A percentile compares a stretch with the other conserved stretches of the same genome.
Conservation (phyloP, 1,284 basidiomycete species). For the Naganishia albida region DNA sequence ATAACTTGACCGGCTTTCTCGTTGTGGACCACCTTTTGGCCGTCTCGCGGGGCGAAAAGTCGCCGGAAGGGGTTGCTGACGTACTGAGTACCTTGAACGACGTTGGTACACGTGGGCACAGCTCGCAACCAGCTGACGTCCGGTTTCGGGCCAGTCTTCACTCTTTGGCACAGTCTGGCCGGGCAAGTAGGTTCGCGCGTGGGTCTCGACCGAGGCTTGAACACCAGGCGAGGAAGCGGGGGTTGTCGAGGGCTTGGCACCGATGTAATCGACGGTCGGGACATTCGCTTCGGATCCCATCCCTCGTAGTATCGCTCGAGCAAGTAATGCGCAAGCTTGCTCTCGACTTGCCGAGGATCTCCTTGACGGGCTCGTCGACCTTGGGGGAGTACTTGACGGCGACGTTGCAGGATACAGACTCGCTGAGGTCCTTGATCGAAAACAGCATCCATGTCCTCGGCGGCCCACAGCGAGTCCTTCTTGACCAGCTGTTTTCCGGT, state of each 20-base stretch:
- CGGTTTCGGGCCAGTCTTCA: conserved; percentile 74
- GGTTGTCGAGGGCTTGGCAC: conserved; percentile 58
- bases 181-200: conserved; percentile 63
- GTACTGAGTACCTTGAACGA: conserved; percentile 81
- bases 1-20: conserved; percentile 52
- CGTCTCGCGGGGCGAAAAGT: conserved; percentile 75
- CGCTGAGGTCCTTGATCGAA: conserved; percentile 98
- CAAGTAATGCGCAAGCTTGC: conserved; percentile 73
- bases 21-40: conserved; percentile 69
- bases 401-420: conserved; percentile 92
- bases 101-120: conserved; percentile 74
- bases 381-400: conserved; percentile 82
- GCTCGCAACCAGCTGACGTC: conserved; percentile 84
- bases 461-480: conserved; percentile 98
- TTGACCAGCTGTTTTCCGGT: conserved; percentile 92
- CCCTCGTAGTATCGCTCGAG: conserved; percentile 78
- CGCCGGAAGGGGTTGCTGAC: conserved; percentile 87
- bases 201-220: conserved; percentile 56
- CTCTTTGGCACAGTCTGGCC: conserved; percentile 62
- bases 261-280: conserved; percentile 84
- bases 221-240: conserved; percentile 57
- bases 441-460: conserved; percentile 97
- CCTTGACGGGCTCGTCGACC: conserved; percentile 91
- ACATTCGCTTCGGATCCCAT: conserved; percentile 76
- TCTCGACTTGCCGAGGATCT: conserved; percentile 87